Base-by-base conservation (phyloP, 1,284 basidiomycete genomes). In the Butyriboletus appendiculatus region DNA sequence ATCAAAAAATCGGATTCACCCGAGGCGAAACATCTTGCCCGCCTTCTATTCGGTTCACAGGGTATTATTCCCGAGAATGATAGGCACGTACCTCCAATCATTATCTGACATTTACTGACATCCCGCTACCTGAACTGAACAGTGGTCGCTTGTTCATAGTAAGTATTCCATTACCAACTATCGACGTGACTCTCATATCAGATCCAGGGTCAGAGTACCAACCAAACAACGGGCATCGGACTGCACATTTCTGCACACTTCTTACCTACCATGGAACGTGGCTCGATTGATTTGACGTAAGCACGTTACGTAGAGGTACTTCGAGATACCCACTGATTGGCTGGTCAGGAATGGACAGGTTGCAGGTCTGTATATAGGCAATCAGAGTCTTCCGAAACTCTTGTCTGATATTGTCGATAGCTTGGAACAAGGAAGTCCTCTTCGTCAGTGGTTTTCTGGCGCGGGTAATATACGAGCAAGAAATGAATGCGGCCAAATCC, bases 251-350 rank as follows among this genome's bases (percentile, higher is more conserved):
- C 93, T 5, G 88, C 91, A 3, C 81, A 96, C 16, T 98, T 98
- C 70, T 95, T 98, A 53, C 94, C 95, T 0, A 98, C 96, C 0
- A 94, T 98, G 3, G 96, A 99, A 72, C 84, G 96, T 60, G 94
- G 98, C 70, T 90, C 91, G 0, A 88, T 98, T 54, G 95, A 97
- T 71, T 75, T 95, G 11, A 86, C 91, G 85, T 92, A 69, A 73
- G 85, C 73, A 38, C 18, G 1, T 26, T 35, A n/a, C 20, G 7
- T 37, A 20, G 8, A 18, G 1, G 32, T 33, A 8, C 15, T 32
- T 28, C 2, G 60, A 63, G 51, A 44, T 34, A 22, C 14, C 6
- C n/a, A 26, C 49, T 60, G 38, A 59, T 22, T 40, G n/a, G 18
- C 33, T 39, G 20, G 20, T 26, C 45, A 91, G 89, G 62, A 90